These are phyloP conservation scores for Coemansia sp. DNA, from an alignment of 192 early-diverging fungal species.

Conservation along the genomic window DNA sequence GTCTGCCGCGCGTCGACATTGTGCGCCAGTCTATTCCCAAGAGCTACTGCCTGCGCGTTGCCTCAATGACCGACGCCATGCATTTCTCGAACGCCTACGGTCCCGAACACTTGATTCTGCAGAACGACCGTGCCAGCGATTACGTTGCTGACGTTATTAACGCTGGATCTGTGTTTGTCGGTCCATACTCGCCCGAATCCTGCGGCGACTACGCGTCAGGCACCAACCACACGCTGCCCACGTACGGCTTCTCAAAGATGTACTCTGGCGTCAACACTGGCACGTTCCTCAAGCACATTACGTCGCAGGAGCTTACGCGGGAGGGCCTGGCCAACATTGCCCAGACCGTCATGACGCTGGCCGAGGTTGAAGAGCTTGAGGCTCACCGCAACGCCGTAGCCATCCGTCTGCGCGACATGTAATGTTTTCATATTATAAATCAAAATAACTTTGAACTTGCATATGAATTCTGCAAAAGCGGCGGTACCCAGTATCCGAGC, in stretches of 20 bases:
- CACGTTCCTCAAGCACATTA: slow-evolving; percentile 98
- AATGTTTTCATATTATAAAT: not conserved
- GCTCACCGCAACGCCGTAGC: slow-evolving; percentile 97
- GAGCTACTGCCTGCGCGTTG: slow-evolving; percentile 73
- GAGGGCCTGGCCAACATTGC: slow-evolving; percentile 84
- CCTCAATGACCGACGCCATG: slow-evolving; percentile 74
- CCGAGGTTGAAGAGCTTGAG: slow-evolving; percentile 93
- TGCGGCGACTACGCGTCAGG: slow-evolving; percentile 99
- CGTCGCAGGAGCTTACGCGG: slow-evolving; percentile 84
- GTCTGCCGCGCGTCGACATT: slow-evolving; percentile 85
- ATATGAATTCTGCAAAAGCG: not conserved
- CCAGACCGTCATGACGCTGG: slow-evolving; percentile 90
- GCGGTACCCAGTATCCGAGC: too few relatives aligned
- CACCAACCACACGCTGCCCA: slow-evolving; percentile 99
- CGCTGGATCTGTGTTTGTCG: slow-evolving; percentile 98
- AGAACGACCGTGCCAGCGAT: slow-evolving; percentile 72
- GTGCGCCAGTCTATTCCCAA: slow-evolving; percentile 86
- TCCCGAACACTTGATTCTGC: slow-evolving; percentile 97
- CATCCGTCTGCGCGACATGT: slow-evolving; percentile 67
- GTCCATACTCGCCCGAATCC: slow-evolving; percentile 92
- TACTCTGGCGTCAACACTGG: slow-evolving; percentile 97
- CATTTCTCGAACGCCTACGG: slow-evolving; percentile 95
- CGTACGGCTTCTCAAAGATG: slow-evolving; percentile 97
- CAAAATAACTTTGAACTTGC: not conserved
- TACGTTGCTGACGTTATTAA: slow-evolving; percentile 70